Base-by-base conservation (phyloP, 495 filamentous ascomycete species). In the Pyrenula aspistea region DNA sequence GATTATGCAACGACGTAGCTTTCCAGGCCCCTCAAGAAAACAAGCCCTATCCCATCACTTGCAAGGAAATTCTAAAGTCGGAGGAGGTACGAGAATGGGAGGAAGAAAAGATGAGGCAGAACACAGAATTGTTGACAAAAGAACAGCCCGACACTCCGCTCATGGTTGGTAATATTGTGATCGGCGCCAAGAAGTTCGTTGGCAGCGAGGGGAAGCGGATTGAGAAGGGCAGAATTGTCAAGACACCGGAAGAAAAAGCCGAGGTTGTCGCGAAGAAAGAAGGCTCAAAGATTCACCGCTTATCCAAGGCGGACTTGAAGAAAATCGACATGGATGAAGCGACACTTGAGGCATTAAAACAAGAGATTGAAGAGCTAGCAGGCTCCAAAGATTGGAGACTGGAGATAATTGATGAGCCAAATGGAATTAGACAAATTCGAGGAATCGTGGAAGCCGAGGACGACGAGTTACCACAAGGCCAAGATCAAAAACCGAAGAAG, bases 1-100 rank as follows among this genome's bases (percentile, higher is more conserved):
- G 92, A 1, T 82, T 98, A 50, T 98, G 93, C 69, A 85, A 87
- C 65, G 93, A 98, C 60, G 83, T 91, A 22, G 91, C 92, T 3
- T 98, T 98, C 69, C 75, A 88, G 47, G 91, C 92, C 10, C 89
- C 91, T 1, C 85, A 90, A 57, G 83, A 88, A 54, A 86, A 85
- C 57, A 83, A 83, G 55, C 83, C 89, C 3, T 82, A 95, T 64
- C 65, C 79, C 1, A 89, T 98, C 31, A 80, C 81, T 57, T 98
- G 93, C 63, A 78, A 80, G 8, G 80, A 84, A 55, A 82, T 96
- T 51, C 69, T 94, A 20, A 59, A 63, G 11, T 68, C 71, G 2
- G 77, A 85, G 1, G 78, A 86, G 25, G 70, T 82, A 42, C 65
- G 71, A 2, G 75, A 73, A 10, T 88, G 85, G 82, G 77, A 80